phyloP scores from a whole-genome alignment of 768 basidiomycete species.

The Rhodotorula toruloides region DNA sequence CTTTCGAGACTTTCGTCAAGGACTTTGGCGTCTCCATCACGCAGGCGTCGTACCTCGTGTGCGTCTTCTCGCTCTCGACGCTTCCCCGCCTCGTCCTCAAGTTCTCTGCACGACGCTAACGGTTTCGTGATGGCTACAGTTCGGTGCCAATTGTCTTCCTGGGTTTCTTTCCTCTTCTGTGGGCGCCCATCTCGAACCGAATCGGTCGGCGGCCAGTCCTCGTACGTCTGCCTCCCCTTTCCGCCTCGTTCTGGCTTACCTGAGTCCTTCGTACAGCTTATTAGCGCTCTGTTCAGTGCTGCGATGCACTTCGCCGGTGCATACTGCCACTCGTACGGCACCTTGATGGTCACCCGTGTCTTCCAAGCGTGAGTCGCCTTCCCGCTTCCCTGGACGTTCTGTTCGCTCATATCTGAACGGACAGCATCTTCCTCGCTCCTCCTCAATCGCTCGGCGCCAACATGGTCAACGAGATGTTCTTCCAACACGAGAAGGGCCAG shows the following conservation, averaged over 20 bases:
- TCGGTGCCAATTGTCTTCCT: conserved; percentile 22
- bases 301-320: conserved; percentile 26
- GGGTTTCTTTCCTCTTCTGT: conserved; percentile 25
- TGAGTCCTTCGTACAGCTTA: not conserved
- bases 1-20: conserved; percentile 20
- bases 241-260: not conserved
- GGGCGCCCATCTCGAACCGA: conserved; percentile 21
- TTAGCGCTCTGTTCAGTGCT: conserved; percentile 7
- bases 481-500: conserved; percentile 31
- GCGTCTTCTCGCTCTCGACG: not conserved
- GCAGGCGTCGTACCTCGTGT: conserved; percentile 18
- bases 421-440: conserved; percentile 25
- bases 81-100: not conserved
- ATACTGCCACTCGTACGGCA: conserved; percentile 27
- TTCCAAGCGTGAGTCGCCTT: conserved; percentile 16
- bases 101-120: too few relatives aligned
- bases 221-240: not conserved
- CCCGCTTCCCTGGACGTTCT: too few relatives aligned
- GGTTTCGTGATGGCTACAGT: not conserved
- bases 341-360: conserved; percentile 29
- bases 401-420: not conserved
- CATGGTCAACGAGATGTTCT: conserved; percentile 36
- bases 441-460: conserved; percentile 25
- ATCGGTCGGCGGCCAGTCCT: conserved; percentile 34
- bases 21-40: conserved; percentile 25